Conservation (phyloP, 2,329 filamentous ascomycete genomes). For the Scopulariopsis brevicaulis region DNA sequence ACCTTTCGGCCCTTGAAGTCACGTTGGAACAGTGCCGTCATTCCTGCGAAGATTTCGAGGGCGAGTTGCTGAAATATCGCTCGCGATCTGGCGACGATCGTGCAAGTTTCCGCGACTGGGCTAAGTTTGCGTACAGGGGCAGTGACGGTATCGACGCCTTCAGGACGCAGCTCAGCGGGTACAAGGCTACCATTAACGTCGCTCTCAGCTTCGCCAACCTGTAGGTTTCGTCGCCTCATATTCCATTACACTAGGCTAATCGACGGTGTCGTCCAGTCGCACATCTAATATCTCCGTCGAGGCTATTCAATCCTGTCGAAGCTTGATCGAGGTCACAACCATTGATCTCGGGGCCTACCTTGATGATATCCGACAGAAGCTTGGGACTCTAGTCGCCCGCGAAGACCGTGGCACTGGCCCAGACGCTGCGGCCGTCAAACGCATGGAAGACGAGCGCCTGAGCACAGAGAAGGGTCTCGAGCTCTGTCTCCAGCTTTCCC, state of each 20-base stretch:
- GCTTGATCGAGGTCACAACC: conserved; percentile 6
- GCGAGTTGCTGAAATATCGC: background rate
- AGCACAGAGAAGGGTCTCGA: conserved; percentile 12
- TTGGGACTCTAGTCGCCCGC: conserved; percentile 5
- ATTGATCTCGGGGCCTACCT: conserved; percentile 9
- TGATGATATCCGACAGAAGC: conserved; percentile 7
- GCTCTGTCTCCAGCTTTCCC: conserved; percentile 10
- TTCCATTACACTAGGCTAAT: background rate
- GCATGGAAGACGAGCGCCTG: conserved; percentile 8
- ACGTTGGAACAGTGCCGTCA: background rate
- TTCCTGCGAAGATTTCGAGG: background rate
- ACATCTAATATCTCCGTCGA: conserved; percentile 2
- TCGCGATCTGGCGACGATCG: background rate
- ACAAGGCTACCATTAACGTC: conserved; percentile 3
- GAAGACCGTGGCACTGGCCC: background rate
- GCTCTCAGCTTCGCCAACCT: conserved; percentile 12
- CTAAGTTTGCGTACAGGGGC: background rate
- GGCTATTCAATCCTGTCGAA: conserved; percentile 6
- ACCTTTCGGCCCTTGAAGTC: background rate
- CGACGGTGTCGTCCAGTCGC: conserved; percentile 5
- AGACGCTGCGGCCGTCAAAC: conserved; percentile 4
- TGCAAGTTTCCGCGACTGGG: background rate
- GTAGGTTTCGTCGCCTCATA: conserved; percentile 6
- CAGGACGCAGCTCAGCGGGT: background rate
- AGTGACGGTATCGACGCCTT: background rate